These are phyloP conservation scores for Auriscalpium microsporum DNA, from an alignment of 768 basidiomycete species.

Conservation along the genomic window DNA sequence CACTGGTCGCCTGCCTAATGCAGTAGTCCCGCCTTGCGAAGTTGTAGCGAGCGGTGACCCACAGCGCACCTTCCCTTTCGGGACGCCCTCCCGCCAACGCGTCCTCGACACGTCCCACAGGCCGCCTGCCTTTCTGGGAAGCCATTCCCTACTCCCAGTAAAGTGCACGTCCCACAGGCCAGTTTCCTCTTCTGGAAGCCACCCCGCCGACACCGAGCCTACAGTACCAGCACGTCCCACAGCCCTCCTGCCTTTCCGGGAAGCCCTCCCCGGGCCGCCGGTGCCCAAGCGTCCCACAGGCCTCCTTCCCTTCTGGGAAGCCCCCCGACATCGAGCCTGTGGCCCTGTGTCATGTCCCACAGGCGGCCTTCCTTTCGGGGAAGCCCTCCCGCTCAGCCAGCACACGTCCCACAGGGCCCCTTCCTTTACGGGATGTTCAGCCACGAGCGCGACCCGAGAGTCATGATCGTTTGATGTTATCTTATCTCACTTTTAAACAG, in stretches of 20 bases:
- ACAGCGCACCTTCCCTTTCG: background rate
- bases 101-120: background rate
- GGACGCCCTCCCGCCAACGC: background rate
- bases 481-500: too few species aligned
- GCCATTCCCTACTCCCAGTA: background rate
- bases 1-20: background rate
- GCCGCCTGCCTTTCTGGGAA: background rate
- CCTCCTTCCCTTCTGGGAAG: background rate
- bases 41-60: background rate
- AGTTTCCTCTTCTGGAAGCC: background rate
- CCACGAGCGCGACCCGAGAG: too few species aligned
- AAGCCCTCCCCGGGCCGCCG: background rate
- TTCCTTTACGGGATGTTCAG: too few species aligned
- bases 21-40: background rate
- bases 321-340: background rate
- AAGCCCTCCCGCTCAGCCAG: background rate
- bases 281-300: background rate
- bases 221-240: background rate
- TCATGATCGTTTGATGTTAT: too few species aligned
- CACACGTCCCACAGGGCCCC: background rate
- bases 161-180: background rate
- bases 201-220: background rate
- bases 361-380: background rate
- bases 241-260: background rate
- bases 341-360: background rate